These are phyloP conservation scores for Fusarium coicis DNA, from an alignment of 2,329 filamentous ascomycete species.

Conservation along the genomic window DNA sequence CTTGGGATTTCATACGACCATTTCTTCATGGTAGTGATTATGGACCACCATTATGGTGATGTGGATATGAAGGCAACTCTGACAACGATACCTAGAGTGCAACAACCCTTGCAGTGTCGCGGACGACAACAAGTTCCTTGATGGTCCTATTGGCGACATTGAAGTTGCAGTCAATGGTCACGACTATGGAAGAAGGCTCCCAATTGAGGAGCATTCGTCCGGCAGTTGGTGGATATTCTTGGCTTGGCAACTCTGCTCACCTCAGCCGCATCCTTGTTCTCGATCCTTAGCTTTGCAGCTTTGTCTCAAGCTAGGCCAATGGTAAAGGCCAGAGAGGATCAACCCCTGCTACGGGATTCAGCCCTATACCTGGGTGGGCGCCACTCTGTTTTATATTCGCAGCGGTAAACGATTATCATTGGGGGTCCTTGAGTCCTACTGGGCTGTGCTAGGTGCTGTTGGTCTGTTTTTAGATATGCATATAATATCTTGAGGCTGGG, in stretches of 20 bases:
- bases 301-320: slow-evolving; percentile 12
- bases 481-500: slow-evolving; percentile 10
- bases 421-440: neutral
- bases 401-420: neutral
- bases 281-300: neutral
- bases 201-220: neutral
- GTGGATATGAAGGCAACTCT: neutral
- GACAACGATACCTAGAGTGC: neutral
- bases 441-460: slow-evolving; percentile 7
- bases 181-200: neutral
- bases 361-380: slow-evolving; percentile 6
- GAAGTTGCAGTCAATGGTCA: neutral
- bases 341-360: slow-evolving; percentile 8
- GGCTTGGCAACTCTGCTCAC: slow-evolving; percentile 10
- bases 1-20: fast-evolving
- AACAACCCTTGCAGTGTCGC: neutral
- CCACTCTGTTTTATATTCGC: slow-evolving; percentile 12
- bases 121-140: neutral
- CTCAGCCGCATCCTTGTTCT: slow-evolving; percentile 13
- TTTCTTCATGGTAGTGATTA: neutral
- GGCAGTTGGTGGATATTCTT: slow-evolving; percentile 14
- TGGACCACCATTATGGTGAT: too few species aligned
- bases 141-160: neutral
- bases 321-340: neutral
- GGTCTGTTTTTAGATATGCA: slow-evolving; percentile 10